Conservation (phyloP, 768 basidiomycete genomes). For the Fistulinella prunicolor region DNA sequence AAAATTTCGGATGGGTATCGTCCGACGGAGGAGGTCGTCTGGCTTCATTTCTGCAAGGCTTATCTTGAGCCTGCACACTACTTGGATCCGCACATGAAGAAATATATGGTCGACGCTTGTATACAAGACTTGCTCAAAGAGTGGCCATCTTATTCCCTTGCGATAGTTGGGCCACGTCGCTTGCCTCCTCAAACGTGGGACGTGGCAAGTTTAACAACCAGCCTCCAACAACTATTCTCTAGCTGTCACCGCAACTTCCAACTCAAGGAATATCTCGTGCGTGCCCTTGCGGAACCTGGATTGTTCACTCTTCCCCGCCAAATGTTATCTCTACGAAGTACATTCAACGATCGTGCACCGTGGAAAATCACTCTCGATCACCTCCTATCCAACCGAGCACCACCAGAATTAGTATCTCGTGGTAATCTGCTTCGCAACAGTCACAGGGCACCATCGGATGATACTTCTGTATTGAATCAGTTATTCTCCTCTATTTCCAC, state of each 20-base stretch:
- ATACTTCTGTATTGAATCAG: background rate
- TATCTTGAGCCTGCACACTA: background rate
- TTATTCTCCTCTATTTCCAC: background rate
- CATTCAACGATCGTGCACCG: fast-evolving
- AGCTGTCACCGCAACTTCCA: slow-evolving; percentile 12
- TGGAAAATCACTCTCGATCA: background rate
- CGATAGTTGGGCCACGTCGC: too few relatives aligned
- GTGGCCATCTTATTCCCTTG: slow-evolving; percentile 13
- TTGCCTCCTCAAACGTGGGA: slow-evolving; percentile 1
- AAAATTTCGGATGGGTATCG: slow-evolving; percentile 10
- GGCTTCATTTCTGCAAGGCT: background rate
- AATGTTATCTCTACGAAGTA: background rate
- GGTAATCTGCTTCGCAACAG: background rate
- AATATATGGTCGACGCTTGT: background rate
- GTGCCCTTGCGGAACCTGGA: background rate
- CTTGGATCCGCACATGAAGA: too few relatives aligned
- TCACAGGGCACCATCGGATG: background rate
- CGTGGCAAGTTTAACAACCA: background rate
- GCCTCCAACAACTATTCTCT: slow-evolving; percentile 3
- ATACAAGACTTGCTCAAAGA: slow-evolving; percentile 1
- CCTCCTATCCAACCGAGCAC: background rate
- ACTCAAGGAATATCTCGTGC: slow-evolving; percentile 2
- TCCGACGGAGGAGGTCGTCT: background rate
- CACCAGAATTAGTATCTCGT: background rate
- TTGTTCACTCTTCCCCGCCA: too few relatives aligned